Conservation (phyloP, 306 rosid species). For the Arachis hypogaea region DNA sequence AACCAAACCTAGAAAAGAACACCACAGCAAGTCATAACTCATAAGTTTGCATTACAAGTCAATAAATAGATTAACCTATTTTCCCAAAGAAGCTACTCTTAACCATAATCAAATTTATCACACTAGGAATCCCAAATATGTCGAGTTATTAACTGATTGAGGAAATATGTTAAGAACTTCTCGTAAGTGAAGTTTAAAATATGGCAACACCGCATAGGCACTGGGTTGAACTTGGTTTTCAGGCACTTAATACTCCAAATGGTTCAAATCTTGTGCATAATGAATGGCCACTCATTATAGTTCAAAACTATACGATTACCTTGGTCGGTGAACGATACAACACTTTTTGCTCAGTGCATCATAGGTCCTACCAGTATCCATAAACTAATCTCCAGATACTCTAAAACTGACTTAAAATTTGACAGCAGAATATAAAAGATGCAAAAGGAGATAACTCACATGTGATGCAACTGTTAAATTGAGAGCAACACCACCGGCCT, state of each 20-base stretch:
- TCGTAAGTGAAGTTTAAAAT: slow-evolving; percentile 1
- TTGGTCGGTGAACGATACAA: no score
- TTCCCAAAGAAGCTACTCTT: not conserved
- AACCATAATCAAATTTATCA: slow-evolving; percentile 13
- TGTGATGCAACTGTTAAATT: slow-evolving; percentile 92
- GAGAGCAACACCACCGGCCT: slow-evolving; percentile 97
- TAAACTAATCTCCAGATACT: not conserved
- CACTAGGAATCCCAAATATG: not conserved
- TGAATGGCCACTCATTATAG: no score
- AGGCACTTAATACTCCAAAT: no score
- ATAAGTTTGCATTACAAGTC: slow-evolving; percentile 1
- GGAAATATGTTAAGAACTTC: slow-evolving; percentile 6
- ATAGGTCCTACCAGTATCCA: no score
- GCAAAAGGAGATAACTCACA: slow-evolving; percentile 51
- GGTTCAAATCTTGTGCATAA: no score
- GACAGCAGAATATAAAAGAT: slow-evolving; percentile 11
- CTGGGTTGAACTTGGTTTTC: no score
- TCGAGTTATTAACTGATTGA: slow-evolving; percentile 8
- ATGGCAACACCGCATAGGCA: not conserved
- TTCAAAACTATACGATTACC: no score
- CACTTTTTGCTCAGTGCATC: no score
- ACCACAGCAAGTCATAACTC: not conserved
- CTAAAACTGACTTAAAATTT: slow-evolving; percentile 25
- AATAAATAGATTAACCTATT: slow-evolving; percentile 7
- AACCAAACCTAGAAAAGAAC: not conserved